These are phyloP conservation scores for Leccinum subgranulosum DNA, from an alignment of 768 basidiomycete genomes.

Conservation along the genomic window DNA sequence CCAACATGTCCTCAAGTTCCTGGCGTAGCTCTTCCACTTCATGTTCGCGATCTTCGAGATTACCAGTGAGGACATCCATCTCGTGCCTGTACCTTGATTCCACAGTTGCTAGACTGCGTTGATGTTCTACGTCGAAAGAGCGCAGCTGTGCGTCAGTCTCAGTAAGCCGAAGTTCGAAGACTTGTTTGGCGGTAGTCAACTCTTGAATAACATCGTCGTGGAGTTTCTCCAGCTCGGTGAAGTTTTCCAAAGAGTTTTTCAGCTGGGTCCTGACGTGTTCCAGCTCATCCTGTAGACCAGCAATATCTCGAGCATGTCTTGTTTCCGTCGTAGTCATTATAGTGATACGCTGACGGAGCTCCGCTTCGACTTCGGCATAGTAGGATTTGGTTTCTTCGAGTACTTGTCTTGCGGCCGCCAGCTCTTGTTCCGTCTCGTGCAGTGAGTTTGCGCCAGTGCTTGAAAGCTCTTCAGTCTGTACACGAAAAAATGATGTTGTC, in stretches of 20 bases:
- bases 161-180: constrained; percentile 32
- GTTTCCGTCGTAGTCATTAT: constrained; percentile 16
- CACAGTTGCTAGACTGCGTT: constrained; percentile 19
- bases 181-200: constrained; percentile 21
- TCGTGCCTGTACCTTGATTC: constrained; percentile 34
- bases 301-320: constrained; percentile 16
- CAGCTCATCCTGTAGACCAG: constrained; percentile 24
- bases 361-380: constrained; percentile 31
- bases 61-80: constrained; percentile 35
- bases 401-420: constrained; percentile 35
- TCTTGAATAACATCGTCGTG: constrained; percentile 25
- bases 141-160: constrained; percentile 19
- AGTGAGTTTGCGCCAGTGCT: constrained; percentile 24
- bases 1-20: constrained; percentile 39
- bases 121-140: constrained; percentile 28
- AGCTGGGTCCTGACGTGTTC: constrained; percentile 23
- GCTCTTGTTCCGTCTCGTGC: constrained; percentile 31
- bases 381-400: constrained; percentile 34
- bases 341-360: constrained; percentile 29
- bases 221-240: constrained; percentile 24
- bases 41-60: constrained; percentile 37
- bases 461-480: constrained; percentile 2
- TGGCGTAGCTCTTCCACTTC: constrained; percentile 32
- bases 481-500: background rate
- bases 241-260: constrained; percentile 20